Conservation (phyloP, 1,284 basidiomycete genomes). For the Coriolopsis trogii region DNA sequence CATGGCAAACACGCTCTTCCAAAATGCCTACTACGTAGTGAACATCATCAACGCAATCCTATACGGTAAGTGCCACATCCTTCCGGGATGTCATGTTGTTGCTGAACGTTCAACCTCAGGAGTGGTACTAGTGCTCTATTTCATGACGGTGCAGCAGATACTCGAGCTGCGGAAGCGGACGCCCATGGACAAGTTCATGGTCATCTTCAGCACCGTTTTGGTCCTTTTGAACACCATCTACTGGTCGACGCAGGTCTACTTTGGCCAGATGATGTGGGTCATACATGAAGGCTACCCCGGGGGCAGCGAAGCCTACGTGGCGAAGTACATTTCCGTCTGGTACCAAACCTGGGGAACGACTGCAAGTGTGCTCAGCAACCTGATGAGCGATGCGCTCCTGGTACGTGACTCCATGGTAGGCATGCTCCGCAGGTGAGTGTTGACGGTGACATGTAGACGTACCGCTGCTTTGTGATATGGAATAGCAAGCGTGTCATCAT, state of each 20-base stretch:
- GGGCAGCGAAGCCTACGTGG: slow-evolving; percentile 14
- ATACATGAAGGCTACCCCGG: slow-evolving; percentile 19
- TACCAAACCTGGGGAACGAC: slow-evolving; percentile 20
- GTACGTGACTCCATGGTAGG: slow-evolving; percentile 7
- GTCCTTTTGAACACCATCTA: slow-evolving; percentile 20
- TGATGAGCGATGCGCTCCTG: slow-evolving; percentile 16
- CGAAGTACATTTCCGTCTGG: slow-evolving; percentile 8
- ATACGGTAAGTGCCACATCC: neutral
- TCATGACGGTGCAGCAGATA: slow-evolving; percentile 7
- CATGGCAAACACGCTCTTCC: slow-evolving; percentile 2
- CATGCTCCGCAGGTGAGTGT: no score
- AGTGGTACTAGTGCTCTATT: slow-evolving; percentile 17
- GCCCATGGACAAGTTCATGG: slow-evolving; percentile 12
- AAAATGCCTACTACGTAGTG: slow-evolving; percentile 8
- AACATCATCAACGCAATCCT: slow-evolving; percentile 13
- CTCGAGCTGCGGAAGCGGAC: slow-evolving; percentile 3
- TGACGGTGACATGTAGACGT: slow-evolving; percentile 6
- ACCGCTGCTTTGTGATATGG: slow-evolving; percentile 26
- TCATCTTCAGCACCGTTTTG: slow-evolving; percentile 19
- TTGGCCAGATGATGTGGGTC: slow-evolving; percentile 25
- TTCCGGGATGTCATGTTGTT: neutral
- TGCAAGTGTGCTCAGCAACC: slow-evolving; percentile 5
- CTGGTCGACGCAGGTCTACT: slow-evolving; percentile 13
- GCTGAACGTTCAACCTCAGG: slow-evolving; percentile 1
- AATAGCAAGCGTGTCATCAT: slow-evolving; percentile 14